Base-by-base conservation (phyloP, 192 early-diverging fungal genomes). In the Coemansia sp. region DNA sequence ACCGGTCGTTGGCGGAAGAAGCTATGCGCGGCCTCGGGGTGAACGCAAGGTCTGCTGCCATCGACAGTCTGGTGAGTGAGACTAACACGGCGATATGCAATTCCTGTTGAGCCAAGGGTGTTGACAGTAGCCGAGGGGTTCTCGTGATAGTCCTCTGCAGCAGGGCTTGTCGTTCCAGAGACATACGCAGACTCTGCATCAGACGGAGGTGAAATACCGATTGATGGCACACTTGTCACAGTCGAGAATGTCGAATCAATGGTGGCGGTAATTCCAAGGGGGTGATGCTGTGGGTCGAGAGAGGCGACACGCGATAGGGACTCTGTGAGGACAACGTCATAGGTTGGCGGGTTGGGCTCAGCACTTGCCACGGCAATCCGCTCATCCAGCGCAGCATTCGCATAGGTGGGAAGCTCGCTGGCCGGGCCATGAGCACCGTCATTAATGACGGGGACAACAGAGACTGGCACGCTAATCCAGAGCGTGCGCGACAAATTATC, bases 401-500 rank as follows among this genome's bases (percentile, higher is more conserved):
- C 62, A 55, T 79, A 79, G 0, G 66, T 72, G 17, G 76, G 76
- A 19, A 79, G 76, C 53, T 69, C 70, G 12, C 59, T 21, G 8
- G 62, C 55, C 29, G 17, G 21, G 3, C 60, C 62, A 21, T 67
- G 63, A 7, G 41, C 18, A 11, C 43, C 44, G 19, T 63, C 76
- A 18, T 56, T 43, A n/a, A 78, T 72, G 5, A 56, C 50, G 4
- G 76, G 76, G 11, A 80, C 71, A 15, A 80, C 57, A 8, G 76
- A 80, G 15, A 80, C 56, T 3, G 76, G 71, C 36, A 73, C 76
- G 53, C 71, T 80, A 52, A 80, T 57, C 76, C 76, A 80, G 46
- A 80, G 61, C 15, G 68, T 80, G 56, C 67, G 76, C 35, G 63
- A 50, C 22, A 32, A 50, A 18, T 67, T 43, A 5, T 67, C 67